A percentile compares a stretch with the other conserved stretches of the same genome.
These are phyloP conservation scores for Yamadazyma nakazawae DNA, from an alignment of 805 yeast genomes.

Conservation along the genomic window DNA sequence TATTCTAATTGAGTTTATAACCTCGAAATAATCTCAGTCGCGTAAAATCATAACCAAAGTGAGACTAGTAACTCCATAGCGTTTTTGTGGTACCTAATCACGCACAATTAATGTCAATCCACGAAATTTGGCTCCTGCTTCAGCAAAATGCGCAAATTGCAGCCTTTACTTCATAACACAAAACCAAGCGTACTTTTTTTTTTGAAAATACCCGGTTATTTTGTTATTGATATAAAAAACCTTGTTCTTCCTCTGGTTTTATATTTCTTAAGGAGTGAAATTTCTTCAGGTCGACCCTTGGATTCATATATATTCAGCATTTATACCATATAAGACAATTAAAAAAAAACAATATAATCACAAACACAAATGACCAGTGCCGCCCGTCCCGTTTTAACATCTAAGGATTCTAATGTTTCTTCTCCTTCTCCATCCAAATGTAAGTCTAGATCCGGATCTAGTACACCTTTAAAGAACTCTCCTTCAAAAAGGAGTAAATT, in stretches of 20 bases:
- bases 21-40: not conserved
- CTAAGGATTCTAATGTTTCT: conserved; percentile 12
- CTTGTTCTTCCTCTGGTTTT: not conserved
- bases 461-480: conserved; percentile 14
- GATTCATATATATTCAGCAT: not conserved
- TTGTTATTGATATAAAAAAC: conserved; percentile 1
- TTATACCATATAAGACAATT: too few species aligned
- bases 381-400: conserved; percentile 7
- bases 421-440: conserved; percentile 6
- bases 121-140: conserved; percentile 7
- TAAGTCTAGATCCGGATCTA: conserved; percentile 8
- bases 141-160: conserved; percentile 6
- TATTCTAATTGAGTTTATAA: too few species aligned
- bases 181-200: conserved; percentile 1
- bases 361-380: conserved; percentile 6
- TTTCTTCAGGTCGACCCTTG: not conserved
- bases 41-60: not conserved
- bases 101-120: not conserved
- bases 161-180: conserved; percentile 2
- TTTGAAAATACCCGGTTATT: conserved; percentile 2
- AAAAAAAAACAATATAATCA: too few species aligned
- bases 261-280: not conserved
- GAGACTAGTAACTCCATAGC: not conserved
- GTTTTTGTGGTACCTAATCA: not conserved
- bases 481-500: conserved; percentile 12